A percentile compares a stretch with the other conserved stretches of the same genome.
These are phyloP conservation scores for Phaffomyces opuntiae DNA, from an alignment of 805 yeast species.

Conservation along the genomic window DNA sequence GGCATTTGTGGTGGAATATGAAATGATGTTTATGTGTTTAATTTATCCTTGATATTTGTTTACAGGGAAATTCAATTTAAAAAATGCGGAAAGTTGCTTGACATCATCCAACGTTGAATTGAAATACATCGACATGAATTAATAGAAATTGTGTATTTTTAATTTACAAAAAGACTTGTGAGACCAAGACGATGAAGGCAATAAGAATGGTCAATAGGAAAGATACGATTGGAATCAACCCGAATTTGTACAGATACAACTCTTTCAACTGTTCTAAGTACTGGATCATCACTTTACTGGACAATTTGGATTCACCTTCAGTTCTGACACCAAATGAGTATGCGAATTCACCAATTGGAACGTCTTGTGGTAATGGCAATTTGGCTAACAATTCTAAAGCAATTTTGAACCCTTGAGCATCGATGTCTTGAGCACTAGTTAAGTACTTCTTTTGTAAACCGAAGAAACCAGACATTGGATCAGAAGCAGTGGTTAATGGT, in stretches of 20 bases:
- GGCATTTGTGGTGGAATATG: constrained; percentile 3
- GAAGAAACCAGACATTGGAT: constrained; percentile 48
- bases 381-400: constrained; percentile 43
- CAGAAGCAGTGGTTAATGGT: constrained; percentile 44
- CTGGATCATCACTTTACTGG: constrained; percentile 42
- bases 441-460: constrained; percentile 42
- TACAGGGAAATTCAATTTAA: no score
- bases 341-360: constrained; percentile 39
- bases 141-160: no score
- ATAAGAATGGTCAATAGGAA: constrained; percentile 26
- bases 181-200: constrained; percentile 24
- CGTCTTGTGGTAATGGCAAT: constrained; percentile 32
- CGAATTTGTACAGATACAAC: constrained; percentile 39
- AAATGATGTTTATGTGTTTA: no score
- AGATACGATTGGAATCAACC: constrained; percentile 30
- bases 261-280: constrained; percentile 40
- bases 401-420: constrained; percentile 42
- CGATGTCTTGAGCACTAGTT: constrained; percentile 26
- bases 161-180: constrained; percentile 13
- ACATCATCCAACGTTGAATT: not conserved
- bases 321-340: constrained; percentile 48
- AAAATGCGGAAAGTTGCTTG: not conserved
- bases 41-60: no score
- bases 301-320: constrained; percentile 45
- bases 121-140: no score